These are phyloP conservation scores for Magnaporthiopsis incrustans DNA, from an alignment of 2,329 filamentous ascomycete genomes.

Conservation along the genomic window DNA sequence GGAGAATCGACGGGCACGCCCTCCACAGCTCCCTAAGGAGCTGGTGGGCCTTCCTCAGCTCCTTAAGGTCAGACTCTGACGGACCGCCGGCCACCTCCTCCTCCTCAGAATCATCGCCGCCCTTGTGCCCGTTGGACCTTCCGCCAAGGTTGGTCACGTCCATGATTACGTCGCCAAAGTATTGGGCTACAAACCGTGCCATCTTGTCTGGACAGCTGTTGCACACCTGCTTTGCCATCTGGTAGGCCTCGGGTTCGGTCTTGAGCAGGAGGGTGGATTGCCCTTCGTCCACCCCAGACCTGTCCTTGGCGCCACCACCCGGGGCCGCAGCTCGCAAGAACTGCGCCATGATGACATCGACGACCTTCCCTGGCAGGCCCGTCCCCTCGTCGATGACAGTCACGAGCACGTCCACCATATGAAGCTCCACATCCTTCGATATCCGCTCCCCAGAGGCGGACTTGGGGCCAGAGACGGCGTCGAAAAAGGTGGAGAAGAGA, in stretches of 20 bases:
- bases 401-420: conserved; percentile 79
- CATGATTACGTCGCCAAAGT: conserved; percentile 94
- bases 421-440: conserved; percentile 87
- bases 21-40: conserved; percentile 91
- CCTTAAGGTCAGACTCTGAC: conserved; percentile 76
- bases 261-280: conserved; percentile 81
- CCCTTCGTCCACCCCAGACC: conserved; percentile 56
- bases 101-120: conserved; percentile 55
- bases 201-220: conserved; percentile 86
- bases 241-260: conserved; percentile 84
- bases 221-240: conserved; percentile 93
- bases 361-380: conserved; percentile 68
- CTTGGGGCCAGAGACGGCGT: conserved; percentile 77
- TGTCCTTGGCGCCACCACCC: conserved; percentile 49
- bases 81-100: conserved; percentile 53
- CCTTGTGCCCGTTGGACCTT: conserved; percentile 48
- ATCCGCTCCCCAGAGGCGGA: conserved; percentile 71
- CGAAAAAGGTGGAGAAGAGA: conserved; percentile 85
- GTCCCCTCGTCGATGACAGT: conserved; percentile 81
- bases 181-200: conserved; percentile 88
- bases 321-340: conserved; percentile 82
- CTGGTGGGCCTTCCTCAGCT: conserved; percentile 81
- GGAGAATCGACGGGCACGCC: conserved; percentile 77
- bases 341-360: conserved; percentile 91
- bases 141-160: conserved; percentile 62